Evolutionary conservation across 306 rosid species (phyloP).

Genomic region (Neltuma alba): DNA sequence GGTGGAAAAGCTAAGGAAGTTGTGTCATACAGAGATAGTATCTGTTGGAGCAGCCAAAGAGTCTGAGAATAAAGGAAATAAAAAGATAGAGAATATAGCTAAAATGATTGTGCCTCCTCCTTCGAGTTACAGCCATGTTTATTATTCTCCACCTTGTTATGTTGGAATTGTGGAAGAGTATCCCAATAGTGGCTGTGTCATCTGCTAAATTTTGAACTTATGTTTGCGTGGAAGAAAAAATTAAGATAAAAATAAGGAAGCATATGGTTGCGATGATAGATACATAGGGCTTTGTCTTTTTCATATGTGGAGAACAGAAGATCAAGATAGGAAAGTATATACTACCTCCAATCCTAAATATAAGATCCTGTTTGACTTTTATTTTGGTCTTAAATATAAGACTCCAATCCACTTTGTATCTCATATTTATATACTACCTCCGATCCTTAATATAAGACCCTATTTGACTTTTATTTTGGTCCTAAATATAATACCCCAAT

Average conservation of each 20-base stretch:
- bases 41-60: constrained; percentile 56
- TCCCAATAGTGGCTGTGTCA: constrained; percentile 65
- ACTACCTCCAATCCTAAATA: too few species aligned
- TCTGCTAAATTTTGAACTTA: constrained; percentile 37
- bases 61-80: not conserved
- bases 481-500: too few species aligned
- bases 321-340: not conserved
- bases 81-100: not conserved
- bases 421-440: too few species aligned
- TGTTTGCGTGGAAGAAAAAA: not conserved
- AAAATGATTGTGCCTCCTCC: not conserved
- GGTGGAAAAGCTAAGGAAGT: constrained; percentile 38
- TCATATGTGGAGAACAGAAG: too few species aligned
- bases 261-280: not conserved
- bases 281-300: not conserved
- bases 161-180: constrained; percentile 46
- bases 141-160: not conserved
- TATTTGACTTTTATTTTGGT: too few species aligned
- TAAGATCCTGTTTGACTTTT: too few species aligned
- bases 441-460: too few species aligned
- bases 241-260: not conserved
- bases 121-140: not conserved
- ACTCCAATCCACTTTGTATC: too few species aligned
- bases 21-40: constrained; percentile 33
- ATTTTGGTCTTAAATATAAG: too few species aligned